Base-by-base conservation (phyloP, 768 basidiomycete genomes). In the Butyriboletus loyo region DNA sequence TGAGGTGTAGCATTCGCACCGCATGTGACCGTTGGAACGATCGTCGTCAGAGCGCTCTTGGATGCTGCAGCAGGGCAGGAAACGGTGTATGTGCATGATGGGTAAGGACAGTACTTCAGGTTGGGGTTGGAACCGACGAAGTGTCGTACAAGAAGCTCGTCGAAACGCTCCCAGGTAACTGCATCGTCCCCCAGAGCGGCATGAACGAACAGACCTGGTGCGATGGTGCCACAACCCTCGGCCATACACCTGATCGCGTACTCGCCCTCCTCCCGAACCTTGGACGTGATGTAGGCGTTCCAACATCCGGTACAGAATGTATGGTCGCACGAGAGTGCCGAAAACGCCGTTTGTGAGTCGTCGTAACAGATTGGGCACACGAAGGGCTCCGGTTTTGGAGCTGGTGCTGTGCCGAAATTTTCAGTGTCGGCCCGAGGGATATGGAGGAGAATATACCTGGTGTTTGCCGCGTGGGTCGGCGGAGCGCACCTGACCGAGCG, bases 321-420 rank as follows among this genome's bases (percentile, higher is more conserved):
- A 68, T 98, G 95, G 40, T 82, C 85, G 71, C 97, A 99, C 28
- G 81, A 77, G 43, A 98, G 78, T 14, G 80, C 75, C 35, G 97
- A 78, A 15, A 88, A 75, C 30, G 89, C 77, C 2, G 84, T 86
- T 51, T 81, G 77, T 21, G 77, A 71, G 58, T 93, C 89, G 65
- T 89, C 88, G 71, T 86, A 98, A 75, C 97, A 99, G 67, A 98
- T 90, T 4, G 92, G 89, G 72, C 97, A 99, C 31, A 88, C 77
- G 71, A 95, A 96, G 19, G 83, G 74, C 39, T 78, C 75, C 19
- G 65, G 61, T 55, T 72, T 65, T 32, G 60, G 62, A 28, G 57
- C 42, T 63, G 61, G 51, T 65, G 56, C 31, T 64, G 51, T 51
- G 34, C 15, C 24, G 11, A n/a, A 3, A 11, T 15, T 3, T 37